Base-by-base conservation (phyloP, 768 basidiomycete species). In the Tubosaeta brunneosetosa region DNA sequence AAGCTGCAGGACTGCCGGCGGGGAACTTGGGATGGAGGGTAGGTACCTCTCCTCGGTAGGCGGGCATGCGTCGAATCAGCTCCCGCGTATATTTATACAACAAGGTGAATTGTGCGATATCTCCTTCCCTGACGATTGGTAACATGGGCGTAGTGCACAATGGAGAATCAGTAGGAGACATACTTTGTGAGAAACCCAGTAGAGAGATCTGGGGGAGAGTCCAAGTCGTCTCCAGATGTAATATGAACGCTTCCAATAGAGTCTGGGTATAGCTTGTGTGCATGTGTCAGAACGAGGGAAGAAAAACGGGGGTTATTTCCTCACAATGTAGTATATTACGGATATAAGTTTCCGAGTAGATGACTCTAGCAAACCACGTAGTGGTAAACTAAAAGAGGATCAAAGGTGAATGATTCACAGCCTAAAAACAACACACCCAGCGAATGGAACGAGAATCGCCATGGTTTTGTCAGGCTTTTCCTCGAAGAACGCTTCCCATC, bases 51-150 rank as follows among this genome's bases (percentile, higher is more conserved):
- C 61, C 61, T 27, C 59, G 41, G 41, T 53, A 60, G 4, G 34
- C 51, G 12, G 67, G 59, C 77, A 83, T 79, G 12, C 83, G 77
- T 25, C 84, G 76, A 4, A 73, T 71, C 16, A 80, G 51, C 65
- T 86, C 83, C 1, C 82, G 72, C 3, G 61, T 50, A 47, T 72
- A 74, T 59, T 85, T 86, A 63, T 83, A 85, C 0, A 62, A 68
- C 74, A 78, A 79, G 51, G 71, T 70, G 47, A 83, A 57, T n/a
- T 75, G 65, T 1, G 61, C 72, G 7, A 85, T 17, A 58, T 81
- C 80, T 3, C 70, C 49, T 0, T 50, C 47, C 32, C 60, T 61
- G 19, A 10, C 1, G 3, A 16, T 41, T n/a, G n/a, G 29, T 17
- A 16, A n/a, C 3, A 44, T 45, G 2, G 19, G 22, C 19, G 25